Percentiles rank a stretch among this genome's conserved stretches.
Conservation (phyloP, 257 asterid genomes). For the Voacanga thouarsii region DNA sequence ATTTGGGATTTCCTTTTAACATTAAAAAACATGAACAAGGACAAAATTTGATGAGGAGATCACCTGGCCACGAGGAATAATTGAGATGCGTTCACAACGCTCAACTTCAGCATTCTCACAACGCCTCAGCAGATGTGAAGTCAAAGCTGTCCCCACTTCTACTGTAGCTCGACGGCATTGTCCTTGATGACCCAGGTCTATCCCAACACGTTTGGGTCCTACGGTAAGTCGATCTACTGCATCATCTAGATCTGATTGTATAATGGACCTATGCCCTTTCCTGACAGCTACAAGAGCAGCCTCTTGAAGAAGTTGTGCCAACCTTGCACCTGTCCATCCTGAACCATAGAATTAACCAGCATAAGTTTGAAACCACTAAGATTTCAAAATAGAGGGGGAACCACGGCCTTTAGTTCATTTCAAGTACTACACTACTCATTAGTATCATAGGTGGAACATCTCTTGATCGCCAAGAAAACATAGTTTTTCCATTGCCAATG, state of each 20-base stretch:
- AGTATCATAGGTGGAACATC: neutral
- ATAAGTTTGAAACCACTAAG: neutral
- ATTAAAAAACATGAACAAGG: constrained; percentile 5
- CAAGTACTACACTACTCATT: neutral
- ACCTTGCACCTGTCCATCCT: constrained; percentile 98
- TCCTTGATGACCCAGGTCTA: constrained; percentile 84
- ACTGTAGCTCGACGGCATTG: constrained; percentile 90
- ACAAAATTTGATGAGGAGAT: neutral
- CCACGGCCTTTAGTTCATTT: neutral
- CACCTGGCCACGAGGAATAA: constrained; percentile 96
- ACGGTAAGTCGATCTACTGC: constrained; percentile 98
- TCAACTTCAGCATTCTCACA: constrained; percentile 80
- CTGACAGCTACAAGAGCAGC: constrained; percentile 99
- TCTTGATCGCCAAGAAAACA: constrained; percentile 4
- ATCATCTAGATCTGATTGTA: constrained; percentile 81
- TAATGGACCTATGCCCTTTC: constrained; percentile 70
- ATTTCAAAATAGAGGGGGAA: neutral
- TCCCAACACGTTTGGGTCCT: constrained; percentile 80
- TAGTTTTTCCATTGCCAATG: neutral
- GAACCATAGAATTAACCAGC: constrained; percentile 18
- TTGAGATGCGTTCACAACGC: constrained; percentile 85
- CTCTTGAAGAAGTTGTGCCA: constrained; percentile 98
- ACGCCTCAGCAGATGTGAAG: constrained; percentile 79
- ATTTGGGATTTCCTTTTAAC: neutral
- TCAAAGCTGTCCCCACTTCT: constrained; percentile 83